These are phyloP conservation scores for Alternaria dauci DNA, from an alignment of 2,329 filamentous ascomycete genomes.

Conservation along the genomic window DNA sequence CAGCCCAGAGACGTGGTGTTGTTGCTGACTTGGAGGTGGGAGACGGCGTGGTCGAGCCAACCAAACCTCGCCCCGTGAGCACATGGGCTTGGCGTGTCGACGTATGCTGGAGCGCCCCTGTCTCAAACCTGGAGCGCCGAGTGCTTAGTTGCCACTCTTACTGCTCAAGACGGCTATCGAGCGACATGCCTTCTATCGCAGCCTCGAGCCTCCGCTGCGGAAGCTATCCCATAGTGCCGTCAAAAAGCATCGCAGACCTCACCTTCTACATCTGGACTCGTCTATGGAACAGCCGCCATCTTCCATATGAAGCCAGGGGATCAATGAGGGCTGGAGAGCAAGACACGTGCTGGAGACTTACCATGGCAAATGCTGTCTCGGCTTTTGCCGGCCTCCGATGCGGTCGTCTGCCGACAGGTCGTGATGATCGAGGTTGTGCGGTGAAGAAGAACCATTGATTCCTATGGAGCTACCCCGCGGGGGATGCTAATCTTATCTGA, in stretches of 20 bases:
- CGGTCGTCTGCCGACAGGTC: not conserved
- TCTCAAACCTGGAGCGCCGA: slow-evolving; percentile 12
- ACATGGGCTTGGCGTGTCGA: slow-evolving; percentile 14
- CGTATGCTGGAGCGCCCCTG: slow-evolving; percentile 14
- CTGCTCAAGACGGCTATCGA: slow-evolving; percentile 4
- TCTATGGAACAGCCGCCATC: slow-evolving; percentile 5
- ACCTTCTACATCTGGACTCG: slow-evolving; percentile 19
- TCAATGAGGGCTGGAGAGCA: slow-evolving; percentile 16
- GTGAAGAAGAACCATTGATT: not conserved
- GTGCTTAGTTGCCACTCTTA: slow-evolving; percentile 14
- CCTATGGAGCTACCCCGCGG: not conserved
- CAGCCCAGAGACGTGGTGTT: slow-evolving; percentile 8
- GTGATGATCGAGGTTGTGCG: not conserved
- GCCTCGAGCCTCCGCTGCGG: slow-evolving; percentile 14
- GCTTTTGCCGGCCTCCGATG: not conserved
- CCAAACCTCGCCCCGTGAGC: slow-evolving; percentile 11
- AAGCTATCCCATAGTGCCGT: slow-evolving; percentile 11
- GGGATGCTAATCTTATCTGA: not conserved
- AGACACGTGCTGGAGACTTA: slow-evolving; percentile 16
- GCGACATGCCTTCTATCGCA: slow-evolving; percentile 6
- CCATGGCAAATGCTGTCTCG: not conserved
- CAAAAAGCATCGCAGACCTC: slow-evolving; percentile 13
- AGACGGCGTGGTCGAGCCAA: slow-evolving; percentile 13
- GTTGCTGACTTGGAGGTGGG: slow-evolving; percentile 13
- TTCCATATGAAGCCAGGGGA: not conserved